phyloP scores from a whole-genome alignment of 2,329 filamentous ascomycete species.

The Cladorrhinum sp. region DNA sequence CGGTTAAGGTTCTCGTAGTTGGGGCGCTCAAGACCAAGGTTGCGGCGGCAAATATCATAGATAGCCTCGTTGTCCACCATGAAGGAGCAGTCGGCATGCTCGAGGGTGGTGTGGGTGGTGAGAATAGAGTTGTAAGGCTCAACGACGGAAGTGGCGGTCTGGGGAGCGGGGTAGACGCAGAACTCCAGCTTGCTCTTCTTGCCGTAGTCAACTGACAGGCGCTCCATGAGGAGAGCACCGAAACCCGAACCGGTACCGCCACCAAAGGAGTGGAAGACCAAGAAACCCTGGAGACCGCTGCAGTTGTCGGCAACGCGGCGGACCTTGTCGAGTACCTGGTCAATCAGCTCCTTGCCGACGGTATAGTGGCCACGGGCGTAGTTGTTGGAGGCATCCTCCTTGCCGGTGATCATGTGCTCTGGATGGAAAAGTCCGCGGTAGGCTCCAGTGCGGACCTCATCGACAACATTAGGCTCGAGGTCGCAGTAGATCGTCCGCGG shows the following conservation, averaged over 20 bases:
- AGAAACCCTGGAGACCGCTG: slow-evolving; percentile 95
- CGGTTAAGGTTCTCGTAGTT: slow-evolving; percentile 99
- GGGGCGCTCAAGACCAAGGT: slow-evolving; percentile 94
- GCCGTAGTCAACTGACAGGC: slow-evolving; percentile 96
- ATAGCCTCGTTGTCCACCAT: slow-evolving; percentile 99
- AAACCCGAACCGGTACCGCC: slow-evolving; percentile 98
- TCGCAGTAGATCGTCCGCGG: slow-evolving; percentile 99
- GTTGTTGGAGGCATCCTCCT: slow-evolving; percentile 99
- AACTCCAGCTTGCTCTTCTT: slow-evolving; percentile 99
- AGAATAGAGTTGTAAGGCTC: slow-evolving; percentile 99
- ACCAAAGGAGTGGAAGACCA: slow-evolving; percentile 99
- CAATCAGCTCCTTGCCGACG: slow-evolving; percentile 98
- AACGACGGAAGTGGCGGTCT: slow-evolving; percentile 94
- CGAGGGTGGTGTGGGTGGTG: slow-evolving; percentile 96
- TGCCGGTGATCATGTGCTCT: slow-evolving; percentile 99
- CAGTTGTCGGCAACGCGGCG: slow-evolving; percentile 97
- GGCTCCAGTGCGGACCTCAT: slow-evolving; percentile 95
- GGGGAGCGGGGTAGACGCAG: slow-evolving; percentile 96
- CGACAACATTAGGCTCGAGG: slow-evolving; percentile 99
- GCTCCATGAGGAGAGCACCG: slow-evolving; percentile 97
- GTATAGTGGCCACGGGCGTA: slow-evolving; percentile 99
- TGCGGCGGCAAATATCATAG: slow-evolving; percentile 98
- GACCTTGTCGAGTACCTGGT: slow-evolving; percentile 96
- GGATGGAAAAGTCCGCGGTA: slow-evolving; percentile 98
- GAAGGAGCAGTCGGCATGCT: slow-evolving; percentile 99